Evolutionary conservation across 2,329 filamentous ascomycete species (phyloP).

Genomic region (Fusarium nodosum): DNA sequence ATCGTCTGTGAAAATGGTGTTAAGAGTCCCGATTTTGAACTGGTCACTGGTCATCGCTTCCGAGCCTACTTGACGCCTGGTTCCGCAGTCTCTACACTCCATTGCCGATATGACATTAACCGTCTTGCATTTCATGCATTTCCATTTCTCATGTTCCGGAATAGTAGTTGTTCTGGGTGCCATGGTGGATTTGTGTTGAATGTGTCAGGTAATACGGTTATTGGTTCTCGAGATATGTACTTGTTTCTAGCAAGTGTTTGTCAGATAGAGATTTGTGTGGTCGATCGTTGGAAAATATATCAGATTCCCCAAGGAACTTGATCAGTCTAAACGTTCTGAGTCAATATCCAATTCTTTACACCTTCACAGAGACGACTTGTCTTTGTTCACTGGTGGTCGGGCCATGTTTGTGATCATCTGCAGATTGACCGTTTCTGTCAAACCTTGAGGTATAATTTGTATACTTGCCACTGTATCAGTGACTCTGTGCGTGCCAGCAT

Average conservation of each 20-base stretch:
- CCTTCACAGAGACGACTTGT: too few relatives aligned
- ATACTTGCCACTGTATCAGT: too few relatives aligned
- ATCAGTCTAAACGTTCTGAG: neutral
- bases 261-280: fast-evolving
- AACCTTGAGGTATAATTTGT: too few relatives aligned
- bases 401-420: too few relatives aligned
- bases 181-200: neutral
- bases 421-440: too few relatives aligned
- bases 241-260: neutral
- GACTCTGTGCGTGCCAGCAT: too few relatives aligned
- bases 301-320: too few relatives aligned
- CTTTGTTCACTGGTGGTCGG: too few relatives aligned
- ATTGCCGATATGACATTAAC: too few relatives aligned
- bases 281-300: neutral
- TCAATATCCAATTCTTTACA: too few relatives aligned
- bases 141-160: too few relatives aligned
- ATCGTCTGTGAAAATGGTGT: neutral
- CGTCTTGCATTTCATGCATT: too few relatives aligned
- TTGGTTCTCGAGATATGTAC: neutral
- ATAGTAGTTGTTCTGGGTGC: neutral
- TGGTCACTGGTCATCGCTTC: neutral
- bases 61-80: neutral
- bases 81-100: neutral
- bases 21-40: neutral
- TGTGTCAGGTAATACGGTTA: neutral